Conservation (phyloP, 805 yeast species). For the Teunomyces panamensis region DNA sequence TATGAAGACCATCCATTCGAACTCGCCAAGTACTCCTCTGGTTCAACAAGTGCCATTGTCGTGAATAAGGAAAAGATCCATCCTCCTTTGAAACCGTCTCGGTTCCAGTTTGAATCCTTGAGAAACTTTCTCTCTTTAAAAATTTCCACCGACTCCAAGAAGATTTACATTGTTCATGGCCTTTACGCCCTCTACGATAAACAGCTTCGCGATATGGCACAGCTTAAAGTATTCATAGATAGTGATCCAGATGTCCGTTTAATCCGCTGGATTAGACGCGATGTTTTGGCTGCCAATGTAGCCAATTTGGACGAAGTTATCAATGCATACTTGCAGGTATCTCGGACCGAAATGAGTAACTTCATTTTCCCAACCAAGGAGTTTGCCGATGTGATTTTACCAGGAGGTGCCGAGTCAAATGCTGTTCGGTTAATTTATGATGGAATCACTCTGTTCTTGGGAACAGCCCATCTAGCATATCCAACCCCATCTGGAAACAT, state of each 20-base stretch:
- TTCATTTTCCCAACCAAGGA: constrained; percentile 68
- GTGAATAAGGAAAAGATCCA: constrained; percentile 19
- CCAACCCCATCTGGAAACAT: constrained; percentile 16
- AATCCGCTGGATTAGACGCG: constrained; percentile 68
- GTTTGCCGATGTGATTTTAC: constrained; percentile 70
- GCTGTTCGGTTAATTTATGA: constrained; percentile 62
- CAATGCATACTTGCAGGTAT: constrained; percentile 48
- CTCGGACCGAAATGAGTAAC: constrained; percentile 65
- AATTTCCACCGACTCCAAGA: constrained; percentile 13
- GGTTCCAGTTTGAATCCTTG: constrained; percentile 35
- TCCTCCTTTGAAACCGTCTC: constrained; percentile 36
- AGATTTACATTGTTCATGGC: constrained; percentile 59
- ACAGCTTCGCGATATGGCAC: constrained; percentile 51
- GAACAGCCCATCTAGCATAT: constrained; percentile 5
- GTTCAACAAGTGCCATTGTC: constrained; percentile 26
- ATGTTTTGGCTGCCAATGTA: constrained; percentile 20
- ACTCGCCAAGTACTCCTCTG: constrained; percentile 13
- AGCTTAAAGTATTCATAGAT: constrained; percentile 71
- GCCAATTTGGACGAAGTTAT: constrained; percentile 35
- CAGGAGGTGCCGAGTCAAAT: constrained; percentile 60
- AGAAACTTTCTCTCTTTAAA: constrained; percentile 16
- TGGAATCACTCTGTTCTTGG: constrained; percentile 48
- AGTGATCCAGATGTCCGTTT: constrained; percentile 83
- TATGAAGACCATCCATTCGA: constrained; percentile 22
- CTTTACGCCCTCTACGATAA: constrained; percentile 73